phyloP scores from a whole-genome alignment of 192 early-diverging fungal species.

The Funneliformis mosseae region DNA sequence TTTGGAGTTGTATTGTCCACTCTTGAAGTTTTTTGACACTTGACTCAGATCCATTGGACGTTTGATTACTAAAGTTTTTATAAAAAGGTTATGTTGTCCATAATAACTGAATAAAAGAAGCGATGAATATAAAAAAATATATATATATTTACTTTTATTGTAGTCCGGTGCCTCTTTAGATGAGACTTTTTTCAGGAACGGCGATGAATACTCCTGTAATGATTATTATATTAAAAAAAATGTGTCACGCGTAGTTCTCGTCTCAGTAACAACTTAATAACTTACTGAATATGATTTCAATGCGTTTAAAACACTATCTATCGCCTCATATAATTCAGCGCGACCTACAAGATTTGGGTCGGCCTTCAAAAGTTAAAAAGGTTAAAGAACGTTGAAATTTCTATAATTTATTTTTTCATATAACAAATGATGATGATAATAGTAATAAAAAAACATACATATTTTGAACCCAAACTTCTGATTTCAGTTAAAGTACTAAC shows the following conservation, averaged over 20 bases:
- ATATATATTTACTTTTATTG: slow-evolving; percentile 61
- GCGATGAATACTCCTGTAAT: slow-evolving; percentile 71
- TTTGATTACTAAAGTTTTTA: slow-evolving; percentile 75
- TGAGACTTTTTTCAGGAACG: slow-evolving; percentile 87
- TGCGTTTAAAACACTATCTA: slow-evolving; percentile 81
- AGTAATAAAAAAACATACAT: neutral
- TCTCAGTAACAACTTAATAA: neutral
- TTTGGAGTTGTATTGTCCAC: slow-evolving; percentile 82
- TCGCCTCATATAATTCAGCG: slow-evolving; percentile 88
- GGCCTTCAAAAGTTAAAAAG: slow-evolving; percentile 44
- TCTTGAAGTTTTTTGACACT: slow-evolving; percentile 86
- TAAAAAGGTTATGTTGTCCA: slow-evolving; percentile 9
- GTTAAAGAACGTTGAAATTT: neutral
- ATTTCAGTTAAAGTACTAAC: neutral
- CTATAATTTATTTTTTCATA: neutral
- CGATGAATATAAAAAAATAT: neutral
- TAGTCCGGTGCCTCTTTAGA: slow-evolving; percentile 93
- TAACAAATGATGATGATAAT: neutral
- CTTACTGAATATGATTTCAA: slow-evolving; percentile 75
- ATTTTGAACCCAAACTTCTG: neutral
- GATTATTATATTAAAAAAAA: slow-evolving; percentile 12
- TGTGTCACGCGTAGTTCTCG: neutral
- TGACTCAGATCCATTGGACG: slow-evolving; percentile 95
- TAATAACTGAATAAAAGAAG: neutral
- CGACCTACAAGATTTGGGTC: slow-evolving; percentile 85